Evolutionary conservation across 2,329 filamentous ascomycete genomes (phyloP).

Genomic region (Coniochaeta prunicola): DNA sequence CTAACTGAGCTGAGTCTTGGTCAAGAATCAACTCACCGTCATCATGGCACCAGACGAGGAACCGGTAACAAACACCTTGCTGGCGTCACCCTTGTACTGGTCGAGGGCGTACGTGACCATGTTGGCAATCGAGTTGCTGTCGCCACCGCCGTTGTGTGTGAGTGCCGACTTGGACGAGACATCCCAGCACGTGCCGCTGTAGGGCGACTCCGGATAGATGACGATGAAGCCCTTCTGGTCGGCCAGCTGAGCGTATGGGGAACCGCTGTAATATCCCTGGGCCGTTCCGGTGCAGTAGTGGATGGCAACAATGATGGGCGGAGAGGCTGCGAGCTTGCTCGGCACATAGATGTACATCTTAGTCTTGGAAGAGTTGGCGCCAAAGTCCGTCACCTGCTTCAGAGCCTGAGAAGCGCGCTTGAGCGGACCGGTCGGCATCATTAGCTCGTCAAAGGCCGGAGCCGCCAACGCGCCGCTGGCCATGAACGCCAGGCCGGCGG

Average conservation of each 20-base stretch:
- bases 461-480: constrained; percentile 7
- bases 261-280: constrained; percentile 40
- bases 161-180: constrained; percentile 41
- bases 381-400: constrained; percentile 19
- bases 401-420: constrained; percentile 18
- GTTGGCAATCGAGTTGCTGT: constrained; percentile 42
- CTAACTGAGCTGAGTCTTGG: not conserved
- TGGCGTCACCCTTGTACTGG: constrained; percentile 39
- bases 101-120: constrained; percentile 44
- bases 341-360: constrained; percentile 26
- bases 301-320: constrained; percentile 45
- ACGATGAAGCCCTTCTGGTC: constrained; percentile 49
- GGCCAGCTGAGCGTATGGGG: constrained; percentile 44
- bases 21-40: constrained; percentile 21
- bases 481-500: constrained; percentile 9
- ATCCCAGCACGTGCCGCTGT: constrained; percentile 47
- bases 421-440: constrained; percentile 11
- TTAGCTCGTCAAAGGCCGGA: constrained; percentile 14
- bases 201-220: constrained; percentile 36
- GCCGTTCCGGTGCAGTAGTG: constrained; percentile 51
- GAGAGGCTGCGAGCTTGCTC: constrained; percentile 28
- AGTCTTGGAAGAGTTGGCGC: constrained; percentile 17
- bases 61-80: constrained; percentile 41
- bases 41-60: constrained; percentile 45
- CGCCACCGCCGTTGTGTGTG: constrained; percentile 42